These are phyloP conservation scores for Hypoxylon cercidicola DNA, from an alignment of 495 filamentous ascomycete genomes.

Conservation along the genomic window DNA sequence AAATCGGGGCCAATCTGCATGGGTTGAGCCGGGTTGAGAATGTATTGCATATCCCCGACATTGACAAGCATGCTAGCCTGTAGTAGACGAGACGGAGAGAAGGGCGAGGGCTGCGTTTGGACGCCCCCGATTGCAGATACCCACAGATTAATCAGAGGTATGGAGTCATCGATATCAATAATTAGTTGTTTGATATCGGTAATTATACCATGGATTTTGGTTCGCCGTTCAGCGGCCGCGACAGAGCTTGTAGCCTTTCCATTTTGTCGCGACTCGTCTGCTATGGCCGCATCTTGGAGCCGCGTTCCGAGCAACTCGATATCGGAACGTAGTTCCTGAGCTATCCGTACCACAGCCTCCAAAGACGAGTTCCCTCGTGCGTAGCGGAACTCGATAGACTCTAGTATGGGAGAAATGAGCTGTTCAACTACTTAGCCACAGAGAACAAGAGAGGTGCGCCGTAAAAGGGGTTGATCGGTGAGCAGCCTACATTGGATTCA, in stretches of 20 bases:
- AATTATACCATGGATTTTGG: constrained; percentile 76
- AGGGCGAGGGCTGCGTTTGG: constrained; percentile 40
- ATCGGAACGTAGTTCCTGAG: constrained; percentile 86
- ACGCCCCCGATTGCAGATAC: constrained; percentile 96
- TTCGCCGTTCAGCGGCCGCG: constrained; percentile 50
- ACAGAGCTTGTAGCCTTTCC: constrained; percentile 57
- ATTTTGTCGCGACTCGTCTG: constrained; percentile 66
- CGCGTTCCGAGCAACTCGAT: constrained; percentile 86
- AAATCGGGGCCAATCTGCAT: constrained; percentile 92
- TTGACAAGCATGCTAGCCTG: constrained; percentile 95
- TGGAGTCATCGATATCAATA: constrained; percentile 85
- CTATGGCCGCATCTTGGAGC: constrained; percentile 74
- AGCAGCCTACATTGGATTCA: constrained; percentile 10
- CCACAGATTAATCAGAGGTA: constrained; percentile 92
- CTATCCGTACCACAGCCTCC: constrained; percentile 86
- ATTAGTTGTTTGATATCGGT: constrained; percentile 81
- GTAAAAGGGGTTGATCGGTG: constrained; percentile 13
- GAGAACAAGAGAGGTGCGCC: not conserved
- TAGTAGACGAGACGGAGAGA: constrained; percentile 86
- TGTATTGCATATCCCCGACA: constrained; percentile 87
- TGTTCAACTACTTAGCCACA: constrained; percentile 15
- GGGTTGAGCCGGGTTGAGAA: constrained; percentile 66
- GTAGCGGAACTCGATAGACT: constrained; percentile 43
- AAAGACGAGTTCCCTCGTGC: constrained; percentile 90
- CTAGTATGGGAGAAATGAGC: constrained; percentile 46